These are phyloP conservation scores for Setaria viridis DNA, from an alignment of 202 grass and related monocot species.

Conservation along the genomic window DNA sequence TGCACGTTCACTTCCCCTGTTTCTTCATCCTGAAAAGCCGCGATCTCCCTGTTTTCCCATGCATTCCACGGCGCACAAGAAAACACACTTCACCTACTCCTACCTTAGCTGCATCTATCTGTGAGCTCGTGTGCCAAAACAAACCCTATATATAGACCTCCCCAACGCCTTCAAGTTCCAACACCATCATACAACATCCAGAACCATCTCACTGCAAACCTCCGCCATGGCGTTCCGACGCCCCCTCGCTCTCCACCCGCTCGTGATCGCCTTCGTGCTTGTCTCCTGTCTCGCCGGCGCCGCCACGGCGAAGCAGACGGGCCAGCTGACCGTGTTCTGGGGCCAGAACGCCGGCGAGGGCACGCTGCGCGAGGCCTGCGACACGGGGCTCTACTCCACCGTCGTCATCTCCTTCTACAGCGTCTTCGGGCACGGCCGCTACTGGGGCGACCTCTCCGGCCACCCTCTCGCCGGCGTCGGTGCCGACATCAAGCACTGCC, in stretches of 20 bases:
- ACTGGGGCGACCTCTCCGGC: constrained; percentile 18
- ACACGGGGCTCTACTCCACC: constrained; percentile 9
- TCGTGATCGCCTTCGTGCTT: too few relatives aligned
- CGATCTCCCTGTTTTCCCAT: neutral
- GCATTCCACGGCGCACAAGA: neutral
- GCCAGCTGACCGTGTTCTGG: neutral
- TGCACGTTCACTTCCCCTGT: too few relatives aligned
- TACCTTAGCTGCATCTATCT: too few relatives aligned
- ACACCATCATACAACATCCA: neutral
- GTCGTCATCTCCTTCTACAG: constrained; percentile 10
- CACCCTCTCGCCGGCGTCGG: neutral
- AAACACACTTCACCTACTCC: too few relatives aligned
- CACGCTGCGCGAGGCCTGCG: neutral
- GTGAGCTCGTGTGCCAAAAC: neutral
- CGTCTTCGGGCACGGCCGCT: neutral
- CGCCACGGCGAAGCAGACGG: neutral
- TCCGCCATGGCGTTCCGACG: too few relatives aligned
- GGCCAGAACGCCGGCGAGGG: constrained; percentile 5
- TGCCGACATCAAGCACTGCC: constrained; percentile 20
- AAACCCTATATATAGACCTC: neutral
- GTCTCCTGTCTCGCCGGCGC: neutral
- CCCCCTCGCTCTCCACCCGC: too few relatives aligned
- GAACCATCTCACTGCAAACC: neutral
- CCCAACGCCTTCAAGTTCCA: neutral
- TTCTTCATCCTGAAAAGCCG: neutral